Base-by-base conservation (phyloP, 257 asterid species). In the Petrea volubilis region DNA sequence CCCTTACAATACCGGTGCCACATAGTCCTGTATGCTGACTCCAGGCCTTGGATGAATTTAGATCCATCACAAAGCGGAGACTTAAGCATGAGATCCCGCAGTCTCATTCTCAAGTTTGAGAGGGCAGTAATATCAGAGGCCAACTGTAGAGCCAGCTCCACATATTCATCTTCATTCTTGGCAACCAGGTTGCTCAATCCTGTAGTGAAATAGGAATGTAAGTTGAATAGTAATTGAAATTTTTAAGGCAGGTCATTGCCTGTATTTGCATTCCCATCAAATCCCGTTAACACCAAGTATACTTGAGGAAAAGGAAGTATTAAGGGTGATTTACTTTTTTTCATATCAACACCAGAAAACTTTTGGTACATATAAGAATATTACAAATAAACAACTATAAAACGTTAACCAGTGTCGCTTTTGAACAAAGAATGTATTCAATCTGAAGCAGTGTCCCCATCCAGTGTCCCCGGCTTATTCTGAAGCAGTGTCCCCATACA, bases 51-150 rank as follows among this genome's bases (percentile, higher is more conserved):
- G 28, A 78, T 74, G 58, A 92, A 95, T 67, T 83, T 87, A 24
- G 91, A 72, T 67, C 97, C 99, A 15, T 88, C 83, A 73, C 98
- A 90, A 41, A 92, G 96, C 36, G 96, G 97, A 25, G 99, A 95
- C 34, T 86, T 92, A 27, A 81, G 75, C 99, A 95, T 95, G 62
- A 88, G 94, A 70, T 83, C 90, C 18, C 99, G 84, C 52, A 95
- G 84, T 67, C 71, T 81, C 85, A 74, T 77, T 80, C 98, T 87
- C 83, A 92, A 75, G 77, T 79, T 82, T n/a, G 97, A 81, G 74
- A 95, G 95, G 64, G 92, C 84, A 6, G 85, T 72, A 31, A 90
- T 53, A 62, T 95, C 96, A 0, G 93, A 81, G 60, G 96, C 97
- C 74, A 95, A 77, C 70, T 86, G 70, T 60, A 88, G 17, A 67